Evolutionary conservation across 306 rosid species (phyloP), one percentile per base, ranked within the genome.

Genomic region (Trifolium pratense): DNA sequence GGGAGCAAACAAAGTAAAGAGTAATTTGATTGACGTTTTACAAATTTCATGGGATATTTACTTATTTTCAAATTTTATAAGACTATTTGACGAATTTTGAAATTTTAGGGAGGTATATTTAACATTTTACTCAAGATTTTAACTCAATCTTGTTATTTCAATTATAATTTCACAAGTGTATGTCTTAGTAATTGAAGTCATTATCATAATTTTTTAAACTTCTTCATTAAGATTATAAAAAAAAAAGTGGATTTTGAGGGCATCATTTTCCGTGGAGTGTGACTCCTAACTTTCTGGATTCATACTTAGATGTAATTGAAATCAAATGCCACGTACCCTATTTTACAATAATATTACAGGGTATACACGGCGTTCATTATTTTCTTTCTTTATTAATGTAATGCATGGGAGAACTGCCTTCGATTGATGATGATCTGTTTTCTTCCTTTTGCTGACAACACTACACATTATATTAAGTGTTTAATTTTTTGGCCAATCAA

Each of bases 221-320:
- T n/a, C 3, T 46, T 17, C 18, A 60, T 48, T 60, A 43, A 3
- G n/a, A 43, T 12, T 43, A 43, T 43, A 0, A 43, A 12, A 43
- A 12, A 43, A 43, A 43, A 16, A 43, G 16, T 43, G 6, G 49
- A 43, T 43, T 43, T 43, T 43, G n/a, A 43, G 3, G 79, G 71
- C 59, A 78, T 83, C 84, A 36, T 72, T 91, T 85, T 87, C 88
- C 67, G 51, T 82, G 74, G 73, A 82, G 86, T 77, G 82, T 74
- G 86, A 74, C 60, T 73, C 53, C 70, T 16, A 48, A 48, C 83
- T 85, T 85, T 69, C 73, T 73, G 85, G 81, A 67, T 77, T 84
- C 81, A 77, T 52, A 87, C 80, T 79, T 79, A 91, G 95, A 88
- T 89, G 95, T 87, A 80, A 74, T 13, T 57, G 36, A 78, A 75